Base-by-base conservation (phyloP, 2,329 filamentous ascomycete genomes). In the Hypomyces rosellus region DNA sequence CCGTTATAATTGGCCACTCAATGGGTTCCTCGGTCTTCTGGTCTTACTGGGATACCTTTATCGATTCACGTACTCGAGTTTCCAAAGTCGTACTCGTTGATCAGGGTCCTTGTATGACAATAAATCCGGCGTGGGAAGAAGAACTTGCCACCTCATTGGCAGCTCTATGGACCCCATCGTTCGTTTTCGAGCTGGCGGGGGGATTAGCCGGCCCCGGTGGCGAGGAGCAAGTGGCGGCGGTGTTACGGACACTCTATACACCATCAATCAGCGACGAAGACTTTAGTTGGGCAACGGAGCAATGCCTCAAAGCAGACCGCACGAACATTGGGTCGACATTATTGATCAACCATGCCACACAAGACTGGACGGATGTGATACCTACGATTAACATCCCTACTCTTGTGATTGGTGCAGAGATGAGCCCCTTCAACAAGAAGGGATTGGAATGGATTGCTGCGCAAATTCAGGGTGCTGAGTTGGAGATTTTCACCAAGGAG, bases 11-110 rank as follows among this genome's bases (percentile, higher is more conserved):
- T 45, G 66, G 59, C 1, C 67, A 69, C 52, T 68, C 65, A 0
- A 69, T 69, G 60, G 67, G 66, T 11, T 59, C 56, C n/a, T 59
- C 59, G 1, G 50, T 68, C 3, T 51, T 58, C 2, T 68, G 64
- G 64, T 62, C 64, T 1, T 61, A 61, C 49, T 66, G 63, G 61
- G 63, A 66, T 46, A 46, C 62, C 33, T 67, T 60, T 47, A 46
- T 59, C 7, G 54, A 60, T 16, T 49, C 55, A 34, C 61, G 52
- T 33, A 34, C 44, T 15, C 57, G 61, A 13, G 42, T 67, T 36
- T 15, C 37, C 14, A 59, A 57, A 25, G 49, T 69, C 14, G 63
- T 65, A 39, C 45, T 67, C 18, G 59, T 62, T 46, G 66, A 69
- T 50, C 59, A 68, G 43, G 51, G 62, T 0, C 46, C 63, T 1